Base-by-base conservation (phyloP, 148 eudicot species). In the Vaccinium myrtillus region DNA sequence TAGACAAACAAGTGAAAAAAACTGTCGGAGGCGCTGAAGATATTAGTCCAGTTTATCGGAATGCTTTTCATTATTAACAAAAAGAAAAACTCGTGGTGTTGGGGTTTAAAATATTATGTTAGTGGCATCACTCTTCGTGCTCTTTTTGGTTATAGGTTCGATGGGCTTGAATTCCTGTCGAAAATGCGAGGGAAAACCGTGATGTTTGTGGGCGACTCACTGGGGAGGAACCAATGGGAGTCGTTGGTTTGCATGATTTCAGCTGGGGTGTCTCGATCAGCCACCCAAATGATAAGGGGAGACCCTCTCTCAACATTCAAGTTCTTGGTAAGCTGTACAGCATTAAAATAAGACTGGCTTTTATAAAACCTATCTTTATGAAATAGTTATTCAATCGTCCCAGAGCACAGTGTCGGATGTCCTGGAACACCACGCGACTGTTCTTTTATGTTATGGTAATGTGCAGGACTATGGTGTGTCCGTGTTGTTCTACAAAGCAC, bases 211-310 rank as follows among this genome's bases (percentile, higher is more conserved):
- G 99, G 98, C 19, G 98, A 97, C 67, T 94, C 98, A 8, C 78
- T 96, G 30, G 99, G 95, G 21, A 91, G 95, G 59, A 95, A 96
- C 88, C 99, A 96, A 91, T 96, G 99, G 99, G 94, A 96, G 87
- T 96, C 99, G 50, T 87, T 96, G 87, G 89, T 95, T 85, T 96
- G 99, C 75, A 87, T 96, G 96, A 87, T 93, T 5, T 89, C 90
- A 70, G 90, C 99, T n/a, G 89, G 85, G 21, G 81, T 89, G 54
- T 83, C 94, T 14, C 81, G 80, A 16, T 87, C 98, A 4, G 85
- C 92, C 18, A 92, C 97, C 16, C 92, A 86, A 80, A 49, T 90
- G 25, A 73, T 53, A 65, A 88, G 87, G 86, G 91, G 92, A 50
- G 97, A 93, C 54, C 94, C 95, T 36, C 89, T 96, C 32, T 91